These are phyloP conservation scores for Metroxylon sagu DNA, from an alignment of 176 grass and related monocot species.

Conservation along the genomic window DNA sequence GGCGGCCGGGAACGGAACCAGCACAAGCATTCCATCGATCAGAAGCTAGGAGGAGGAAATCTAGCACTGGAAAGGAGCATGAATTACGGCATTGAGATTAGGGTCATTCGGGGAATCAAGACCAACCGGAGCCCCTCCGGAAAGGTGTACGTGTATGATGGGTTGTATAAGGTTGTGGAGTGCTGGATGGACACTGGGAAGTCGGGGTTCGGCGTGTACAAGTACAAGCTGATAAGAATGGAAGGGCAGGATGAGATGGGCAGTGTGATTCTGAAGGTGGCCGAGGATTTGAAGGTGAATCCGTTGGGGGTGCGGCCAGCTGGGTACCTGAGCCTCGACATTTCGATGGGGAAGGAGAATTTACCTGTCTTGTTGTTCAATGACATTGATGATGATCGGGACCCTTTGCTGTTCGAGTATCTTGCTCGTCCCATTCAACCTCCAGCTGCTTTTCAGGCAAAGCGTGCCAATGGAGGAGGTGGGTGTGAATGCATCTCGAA, in stretches of 20 bases:
- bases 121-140: slow-evolving; percentile 30
- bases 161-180: slow-evolving; percentile 83
- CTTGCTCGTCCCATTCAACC: slow-evolving; percentile 69
- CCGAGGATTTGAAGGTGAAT: slow-evolving; percentile 62
- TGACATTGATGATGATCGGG: slow-evolving; percentile 75
- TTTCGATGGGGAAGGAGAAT: slow-evolving; percentile 66
- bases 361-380: slow-evolving; percentile 67
- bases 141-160: slow-evolving; percentile 94
- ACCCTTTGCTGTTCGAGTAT: slow-evolving; percentile 73
- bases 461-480: slow-evolving; percentile 50
- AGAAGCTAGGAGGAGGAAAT: slow-evolving; percentile 79
- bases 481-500: slow-evolving; percentile 58
- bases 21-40: slow-evolving; percentile 60
- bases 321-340: slow-evolving; percentile 85
- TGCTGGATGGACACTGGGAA: slow-evolving; percentile 88
- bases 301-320: slow-evolving; percentile 43
- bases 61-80: slow-evolving; percentile 92
- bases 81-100: slow-evolving; percentile 89
- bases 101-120: slow-evolving; percentile 72
- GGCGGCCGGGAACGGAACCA: slow-evolving; percentile 74
- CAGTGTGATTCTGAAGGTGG: slow-evolving; percentile 50
- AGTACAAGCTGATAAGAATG: slow-evolving; percentile 84
- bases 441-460: slow-evolving; percentile 56
- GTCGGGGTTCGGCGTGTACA: slow-evolving; percentile 79
- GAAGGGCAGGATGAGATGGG: slow-evolving; percentile 95